Percentiles rank a stretch among this genome's conserved stretches.
Conservation (phyloP, 2,329 filamentous ascomycete species). For the Trichoderma asperellum region DNA sequence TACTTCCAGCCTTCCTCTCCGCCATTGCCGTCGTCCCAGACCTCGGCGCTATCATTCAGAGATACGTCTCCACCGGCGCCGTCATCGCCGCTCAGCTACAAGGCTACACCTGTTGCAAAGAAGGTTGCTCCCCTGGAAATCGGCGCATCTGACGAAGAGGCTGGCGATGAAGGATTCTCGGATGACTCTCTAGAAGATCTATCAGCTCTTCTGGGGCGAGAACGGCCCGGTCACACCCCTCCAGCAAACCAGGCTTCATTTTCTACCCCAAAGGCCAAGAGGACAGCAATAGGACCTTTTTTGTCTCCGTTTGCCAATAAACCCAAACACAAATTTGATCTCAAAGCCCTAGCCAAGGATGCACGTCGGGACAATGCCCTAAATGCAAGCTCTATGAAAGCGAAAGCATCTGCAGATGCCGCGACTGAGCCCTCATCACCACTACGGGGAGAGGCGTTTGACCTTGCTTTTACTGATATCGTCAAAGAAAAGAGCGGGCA, state of each 20-base stretch:
- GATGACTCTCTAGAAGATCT: constrained; percentile 63
- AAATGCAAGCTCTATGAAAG: constrained; percentile 57
- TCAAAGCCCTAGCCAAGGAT: constrained; percentile 64
- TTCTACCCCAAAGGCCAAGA: constrained; percentile 54
- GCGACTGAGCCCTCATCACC: constrained; percentile 26
- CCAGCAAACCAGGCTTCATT: constrained; percentile 34
- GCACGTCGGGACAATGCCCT: constrained; percentile 62
- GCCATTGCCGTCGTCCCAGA: constrained; percentile 25
- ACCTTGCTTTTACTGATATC: constrained; percentile 37
- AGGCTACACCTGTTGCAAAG: constrained; percentile 34
- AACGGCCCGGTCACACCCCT: constrained; percentile 34
- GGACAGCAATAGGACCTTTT: constrained; percentile 46
- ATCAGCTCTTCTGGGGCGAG: constrained; percentile 39
- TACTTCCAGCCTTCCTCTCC: constrained; percentile 44
- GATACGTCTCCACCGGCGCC: constrained; percentile 34
- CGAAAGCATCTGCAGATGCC: constrained; percentile 42
- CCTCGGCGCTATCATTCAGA: constrained; percentile 29
- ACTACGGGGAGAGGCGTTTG: constrained; percentile 19
- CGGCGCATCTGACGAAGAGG: constrained; percentile 73
- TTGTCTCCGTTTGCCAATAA: constrained; percentile 56
- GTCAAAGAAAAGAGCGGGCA: constrained; percentile 46
- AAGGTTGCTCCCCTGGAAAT: constrained; percentile 49
- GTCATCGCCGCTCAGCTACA: constrained; percentile 36
- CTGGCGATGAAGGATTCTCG: constrained; percentile 56
- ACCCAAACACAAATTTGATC: constrained; percentile 64